Evolutionary conservation across 2,329 filamentous ascomycete species (phyloP), one percentile per base, ranked within the genome.

Genomic region (Trichoderma sp.): DNA sequence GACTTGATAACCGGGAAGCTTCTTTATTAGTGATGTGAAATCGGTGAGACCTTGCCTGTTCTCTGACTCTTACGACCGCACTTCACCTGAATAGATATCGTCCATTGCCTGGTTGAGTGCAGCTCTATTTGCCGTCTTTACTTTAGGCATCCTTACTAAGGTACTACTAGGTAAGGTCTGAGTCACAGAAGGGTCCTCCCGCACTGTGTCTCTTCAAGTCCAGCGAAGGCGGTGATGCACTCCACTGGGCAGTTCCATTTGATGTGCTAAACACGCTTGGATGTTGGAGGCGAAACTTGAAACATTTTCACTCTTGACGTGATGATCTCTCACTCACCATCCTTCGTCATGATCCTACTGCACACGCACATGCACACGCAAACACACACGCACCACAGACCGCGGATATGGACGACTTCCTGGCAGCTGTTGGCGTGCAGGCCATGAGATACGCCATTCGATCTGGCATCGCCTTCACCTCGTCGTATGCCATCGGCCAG

Each of bases 391-490:
- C 34, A 39, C 3, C 17, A 21, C n/a, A n/a, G 28, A 51, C 12
- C n/a, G 26, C 57, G 45, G 67, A 55, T 69, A 96, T 96, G 92
- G 92, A 96, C 75, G 82, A 82, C 62, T 81, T 87, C 67, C 77
- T 87, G 65, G 73, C 81, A 57, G 76, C 78, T 51, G 74, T 87
- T 66, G 84, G 84, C 67, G 76, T 81, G 56, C 92, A 96, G 79
- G 91, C 92, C 57, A 89, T 96, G 84, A 96, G 92, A 79, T 96
- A 95, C 85, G 93, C 93, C 74, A 93, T 97, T 72, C 84, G 91
- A 57, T 93, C 92, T 19, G 93, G 93, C 57, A 89, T 98, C 69
- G 88, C 90, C 56, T 85, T 97, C 69, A 97, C 93, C 2, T 92
- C 92, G 60, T 87, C 84, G 45, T 96, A 93, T 79, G 91, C 93